Evolutionary conservation across 176 grass and related monocot species (phyloP).

Genomic region (Dactylis glomerata): DNA sequence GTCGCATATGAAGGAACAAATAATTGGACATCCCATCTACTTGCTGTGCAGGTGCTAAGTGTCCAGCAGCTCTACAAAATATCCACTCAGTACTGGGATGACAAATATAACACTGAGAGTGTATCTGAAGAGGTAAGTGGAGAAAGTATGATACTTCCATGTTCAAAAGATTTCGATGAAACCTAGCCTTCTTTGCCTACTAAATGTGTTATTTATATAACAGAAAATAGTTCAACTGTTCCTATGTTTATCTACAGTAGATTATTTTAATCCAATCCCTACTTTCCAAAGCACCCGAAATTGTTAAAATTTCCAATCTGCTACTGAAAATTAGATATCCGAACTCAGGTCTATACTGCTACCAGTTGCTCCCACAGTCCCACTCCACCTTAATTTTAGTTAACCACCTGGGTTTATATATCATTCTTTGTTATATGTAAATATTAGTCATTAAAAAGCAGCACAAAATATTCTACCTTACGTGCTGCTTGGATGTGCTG

Average conservation of each 20-base stretch:
- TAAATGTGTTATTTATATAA: background rate
- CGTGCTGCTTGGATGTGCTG: background rate
- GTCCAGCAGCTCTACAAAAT: constrained; percentile 94
- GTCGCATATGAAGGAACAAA: background rate
- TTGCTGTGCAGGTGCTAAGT: constrained; percentile 69
- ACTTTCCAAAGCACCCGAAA: background rate
- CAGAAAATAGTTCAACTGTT: background rate
- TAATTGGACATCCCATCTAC: background rate
- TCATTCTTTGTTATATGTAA: background rate
- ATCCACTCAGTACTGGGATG: constrained; percentile 95
- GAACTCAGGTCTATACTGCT: constrained; percentile 1
- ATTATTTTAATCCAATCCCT: background rate
- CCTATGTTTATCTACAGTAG: background rate
- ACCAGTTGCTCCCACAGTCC: background rate
- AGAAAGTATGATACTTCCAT: background rate
- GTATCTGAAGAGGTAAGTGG: constrained; percentile 74
- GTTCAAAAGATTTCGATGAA: background rate
- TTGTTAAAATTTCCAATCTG: background rate
- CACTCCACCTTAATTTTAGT: background rate
- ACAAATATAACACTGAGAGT: constrained; percentile 91
- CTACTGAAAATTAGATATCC: background rate
- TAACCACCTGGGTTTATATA: background rate
- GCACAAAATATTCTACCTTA: background rate
- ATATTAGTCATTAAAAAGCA: background rate
- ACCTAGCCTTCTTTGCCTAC: background rate